A percentile compares a stretch with the other conserved stretches of the same genome.
These are phyloP conservation scores for Infundibulicybe gibba DNA, from an alignment of 768 basidiomycete genomes.

Conservation along the genomic window DNA sequence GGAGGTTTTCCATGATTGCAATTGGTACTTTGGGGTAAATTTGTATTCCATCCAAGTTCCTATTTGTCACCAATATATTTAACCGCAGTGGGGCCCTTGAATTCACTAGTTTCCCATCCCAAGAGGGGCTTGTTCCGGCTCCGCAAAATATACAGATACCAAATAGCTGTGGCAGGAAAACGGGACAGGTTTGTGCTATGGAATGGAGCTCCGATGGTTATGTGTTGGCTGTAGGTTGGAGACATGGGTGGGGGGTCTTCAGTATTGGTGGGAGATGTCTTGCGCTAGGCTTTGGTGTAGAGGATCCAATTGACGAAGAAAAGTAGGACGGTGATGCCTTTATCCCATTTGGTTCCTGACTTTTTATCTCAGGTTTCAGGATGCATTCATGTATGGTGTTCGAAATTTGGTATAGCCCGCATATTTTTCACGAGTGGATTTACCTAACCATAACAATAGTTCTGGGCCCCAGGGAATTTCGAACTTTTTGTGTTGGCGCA, in stretches of 20 bases:
- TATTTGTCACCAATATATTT: neutral
- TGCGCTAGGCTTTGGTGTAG: constrained; percentile 71
- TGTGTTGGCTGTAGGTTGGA: constrained; percentile 91
- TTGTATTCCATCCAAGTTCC: constrained; percentile 1
- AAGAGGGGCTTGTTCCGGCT: constrained; percentile 50
- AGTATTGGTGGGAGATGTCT: constrained; percentile 87
- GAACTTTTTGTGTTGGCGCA: constrained; percentile 78
- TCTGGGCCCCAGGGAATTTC: constrained; percentile 92
- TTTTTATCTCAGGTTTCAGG: constrained; percentile 52
- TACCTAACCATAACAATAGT: constrained; percentile 40
- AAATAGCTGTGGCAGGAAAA: constrained; percentile 52
- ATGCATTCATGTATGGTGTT: constrained; percentile 84
- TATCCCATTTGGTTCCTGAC: constrained; percentile 4
- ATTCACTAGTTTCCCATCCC: constrained; percentile 65
- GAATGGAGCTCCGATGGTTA: constrained; percentile 97
- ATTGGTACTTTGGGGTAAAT: constrained; percentile 69
- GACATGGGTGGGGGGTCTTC: constrained; percentile 86
- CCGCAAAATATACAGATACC: constrained; percentile 64
- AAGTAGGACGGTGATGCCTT: constrained; percentile 29
- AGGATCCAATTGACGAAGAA: constrained; percentile 53
- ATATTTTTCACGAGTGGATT: neutral
- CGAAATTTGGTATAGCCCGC: constrained; percentile 55
- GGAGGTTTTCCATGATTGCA: constrained; percentile 78
- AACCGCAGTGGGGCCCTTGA: constrained; percentile 58
- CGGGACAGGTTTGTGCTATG: constrained; percentile 62